Evolutionary conservation across 345 rosid genomes (phyloP).

Genomic region (Aquilaria yunnanensis): DNA sequence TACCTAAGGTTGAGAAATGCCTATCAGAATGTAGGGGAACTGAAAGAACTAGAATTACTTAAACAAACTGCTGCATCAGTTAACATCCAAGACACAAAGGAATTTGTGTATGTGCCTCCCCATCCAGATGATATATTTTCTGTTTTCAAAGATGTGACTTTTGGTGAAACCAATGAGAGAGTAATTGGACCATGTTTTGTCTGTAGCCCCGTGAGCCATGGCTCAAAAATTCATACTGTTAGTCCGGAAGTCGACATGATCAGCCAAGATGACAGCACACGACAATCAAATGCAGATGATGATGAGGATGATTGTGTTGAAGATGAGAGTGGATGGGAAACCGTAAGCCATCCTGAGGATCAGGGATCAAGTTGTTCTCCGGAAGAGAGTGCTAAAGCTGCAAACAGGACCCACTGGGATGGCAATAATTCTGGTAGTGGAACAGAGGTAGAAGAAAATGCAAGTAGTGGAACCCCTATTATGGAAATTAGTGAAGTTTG

Average conservation of each 20-base stretch:
- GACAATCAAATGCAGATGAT: slow-evolving; percentile 24
- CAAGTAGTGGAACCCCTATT: slow-evolving; percentile 42
- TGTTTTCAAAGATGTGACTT: slow-evolving; percentile 46
- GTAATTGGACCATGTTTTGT: slow-evolving; percentile 22
- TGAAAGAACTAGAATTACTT: slow-evolving; percentile 34
- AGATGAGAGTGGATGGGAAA: slow-evolving; percentile 98
- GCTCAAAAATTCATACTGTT: slow-evolving; percentile 33
- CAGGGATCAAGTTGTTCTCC: slow-evolving; percentile 74
- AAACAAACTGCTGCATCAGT: slow-evolving; percentile 39
- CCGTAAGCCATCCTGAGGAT: slow-evolving; percentile 82
- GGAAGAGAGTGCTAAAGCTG: slow-evolving; percentile 51
- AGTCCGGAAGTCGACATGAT: slow-evolving; percentile 37
- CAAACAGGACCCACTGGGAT: slow-evolving; percentile 33
- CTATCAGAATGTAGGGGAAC: slow-evolving; percentile 19
- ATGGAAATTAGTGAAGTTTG: slow-evolving; percentile 64
- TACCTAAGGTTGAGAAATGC: slow-evolving; percentile 31
- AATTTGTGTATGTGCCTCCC: slow-evolving; percentile 48
- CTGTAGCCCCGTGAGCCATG: slow-evolving; percentile 36
- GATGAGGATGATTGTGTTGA: slow-evolving; percentile 49
- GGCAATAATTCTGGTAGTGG: slow-evolving; percentile 50
- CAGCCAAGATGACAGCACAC: slow-evolving; percentile 19
- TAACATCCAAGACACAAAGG: slow-evolving; percentile 40
- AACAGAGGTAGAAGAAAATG: slow-evolving; percentile 54
- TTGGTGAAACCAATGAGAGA: slow-evolving; percentile 24
- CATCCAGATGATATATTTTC: slow-evolving; percentile 55